phyloP scores from a whole-genome alignment of 441 rosid genomes.

The Populus hybrid region DNA sequence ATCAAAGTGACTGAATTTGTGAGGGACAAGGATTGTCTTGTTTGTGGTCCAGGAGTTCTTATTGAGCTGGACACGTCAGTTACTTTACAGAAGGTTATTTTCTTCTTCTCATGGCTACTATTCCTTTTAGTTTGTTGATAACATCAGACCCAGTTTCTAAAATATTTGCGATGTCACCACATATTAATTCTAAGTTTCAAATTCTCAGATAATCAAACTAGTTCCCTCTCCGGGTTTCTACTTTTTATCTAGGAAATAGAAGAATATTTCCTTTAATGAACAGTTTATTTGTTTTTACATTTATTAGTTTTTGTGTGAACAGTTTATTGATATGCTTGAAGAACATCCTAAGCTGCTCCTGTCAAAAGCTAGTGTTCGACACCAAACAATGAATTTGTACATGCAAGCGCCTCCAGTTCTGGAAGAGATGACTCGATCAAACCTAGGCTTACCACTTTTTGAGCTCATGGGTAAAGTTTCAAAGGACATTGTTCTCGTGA shows the following conservation, averaged over 20 bases:
- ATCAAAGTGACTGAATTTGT: slow-evolving; percentile 76
- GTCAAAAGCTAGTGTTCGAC: slow-evolving; percentile 68
- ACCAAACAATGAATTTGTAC: slow-evolving; percentile 61
- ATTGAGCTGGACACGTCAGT: slow-evolving; percentile 69
- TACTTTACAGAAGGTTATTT: slow-evolving; percentile 70
- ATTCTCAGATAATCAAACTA: background rate
- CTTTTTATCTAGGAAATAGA: background rate
- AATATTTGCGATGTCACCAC: background rate
- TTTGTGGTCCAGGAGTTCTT: slow-evolving; percentile 87
- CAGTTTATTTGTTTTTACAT: background rate
- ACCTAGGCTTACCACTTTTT: slow-evolving; percentile 54
- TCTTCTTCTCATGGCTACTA: slow-evolving; percentile 10
- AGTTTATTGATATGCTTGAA: slow-evolving; percentile 79
- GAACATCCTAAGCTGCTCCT: slow-evolving; percentile 69
- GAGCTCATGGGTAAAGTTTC: slow-evolving; percentile 72
- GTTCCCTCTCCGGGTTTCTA: background rate
- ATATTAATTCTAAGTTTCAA: background rate
- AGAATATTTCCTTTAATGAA: background rate
- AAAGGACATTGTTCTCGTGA: slow-evolving; percentile 61
- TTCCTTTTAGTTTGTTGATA: background rate
- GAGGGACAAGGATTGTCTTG: slow-evolving; percentile 82
- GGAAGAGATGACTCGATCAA: slow-evolving; percentile 82
- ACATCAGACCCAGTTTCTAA: background rate
- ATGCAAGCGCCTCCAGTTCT: slow-evolving; percentile 95
- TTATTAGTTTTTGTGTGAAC: slow-evolving; percentile 15